phyloP scores from a whole-genome alignment of 1,284 basidiomycete genomes.

The Coriolopsis trogii region DNA sequence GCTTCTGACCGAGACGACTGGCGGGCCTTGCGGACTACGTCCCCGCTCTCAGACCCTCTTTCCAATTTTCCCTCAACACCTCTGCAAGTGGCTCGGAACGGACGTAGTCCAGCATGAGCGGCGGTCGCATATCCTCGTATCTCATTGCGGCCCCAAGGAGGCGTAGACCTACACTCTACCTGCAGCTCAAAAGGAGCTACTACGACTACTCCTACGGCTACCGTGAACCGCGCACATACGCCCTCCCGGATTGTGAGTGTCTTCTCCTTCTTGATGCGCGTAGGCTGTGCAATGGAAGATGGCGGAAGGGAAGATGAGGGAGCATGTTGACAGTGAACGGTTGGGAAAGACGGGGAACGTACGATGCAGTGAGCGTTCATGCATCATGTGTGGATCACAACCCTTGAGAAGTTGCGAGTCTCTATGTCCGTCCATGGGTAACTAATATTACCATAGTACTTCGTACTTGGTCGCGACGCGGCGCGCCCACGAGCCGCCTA shows the following conservation, averaged over 20 bases:
- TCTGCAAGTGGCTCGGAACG: no score
- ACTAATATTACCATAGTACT: no score
- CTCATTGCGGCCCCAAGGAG: conserved; percentile 18
- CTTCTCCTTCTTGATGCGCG: not conserved
- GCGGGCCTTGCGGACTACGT: no score
- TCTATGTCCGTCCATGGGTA: no score
- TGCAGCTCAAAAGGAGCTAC: conserved; percentile 42
- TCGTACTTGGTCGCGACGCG: no score
- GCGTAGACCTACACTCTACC: conserved; percentile 20
- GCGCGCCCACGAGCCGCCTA: not conserved
- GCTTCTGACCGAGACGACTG: not conserved
- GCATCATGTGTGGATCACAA: no score
- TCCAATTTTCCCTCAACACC: no score
- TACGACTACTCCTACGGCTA: conserved; percentile 87
- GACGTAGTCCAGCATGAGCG: conserved; percentile 15
- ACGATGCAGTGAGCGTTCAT: no score
- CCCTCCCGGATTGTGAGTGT: conserved; percentile 75
- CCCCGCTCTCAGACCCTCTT: no score
- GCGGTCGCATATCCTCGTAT: conserved; percentile 11
- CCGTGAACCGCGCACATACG: conserved; percentile 64
- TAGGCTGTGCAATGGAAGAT: not conserved
- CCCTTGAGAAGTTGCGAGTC: no score
- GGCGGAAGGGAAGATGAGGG: no score
- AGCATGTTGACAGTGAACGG: no score
- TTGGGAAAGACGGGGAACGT: not conserved